Conservation (phyloP, 2,329 filamentous ascomycete genomes). For the Ophiocordyceps camponoti-floridani region DNA sequence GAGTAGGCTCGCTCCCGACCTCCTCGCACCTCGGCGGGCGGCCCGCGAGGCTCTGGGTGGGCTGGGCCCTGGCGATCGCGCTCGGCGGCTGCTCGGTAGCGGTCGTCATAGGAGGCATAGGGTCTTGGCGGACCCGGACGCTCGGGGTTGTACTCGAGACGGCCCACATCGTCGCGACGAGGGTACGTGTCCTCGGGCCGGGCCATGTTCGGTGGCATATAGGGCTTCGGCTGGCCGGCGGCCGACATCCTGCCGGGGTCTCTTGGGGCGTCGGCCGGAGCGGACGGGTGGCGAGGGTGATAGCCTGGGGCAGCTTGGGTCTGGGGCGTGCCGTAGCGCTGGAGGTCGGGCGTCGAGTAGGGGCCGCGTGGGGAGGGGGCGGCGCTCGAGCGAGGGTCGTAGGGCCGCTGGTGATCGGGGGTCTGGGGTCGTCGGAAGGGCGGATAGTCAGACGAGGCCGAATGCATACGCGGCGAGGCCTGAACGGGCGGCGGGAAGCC, state of each 20-base stretch:
- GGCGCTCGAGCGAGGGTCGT: slow-evolving; percentile 26
- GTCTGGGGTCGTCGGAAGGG: slow-evolving; percentile 52
- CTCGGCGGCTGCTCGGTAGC: slow-evolving; percentile 30
- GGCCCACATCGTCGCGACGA: slow-evolving; percentile 33
- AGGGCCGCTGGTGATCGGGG: slow-evolving; percentile 46
- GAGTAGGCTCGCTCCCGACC: slow-evolving; percentile 29
- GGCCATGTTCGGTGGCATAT: slow-evolving; percentile 30
- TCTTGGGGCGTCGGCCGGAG: slow-evolving; percentile 24
- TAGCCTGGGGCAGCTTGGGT: slow-evolving; percentile 16
- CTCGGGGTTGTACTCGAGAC: slow-evolving; percentile 37
- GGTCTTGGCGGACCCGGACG: slow-evolving; percentile 24
- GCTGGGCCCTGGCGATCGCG: too few relatives aligned
- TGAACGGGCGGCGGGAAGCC: too few relatives aligned
- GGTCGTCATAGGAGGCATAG: slow-evolving; percentile 29
- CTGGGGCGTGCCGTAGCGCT: slow-evolving; percentile 41
- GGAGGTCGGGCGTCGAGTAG: slow-evolving; percentile 39
- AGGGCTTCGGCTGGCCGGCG: slow-evolving; percentile 23
- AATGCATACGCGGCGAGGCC: slow-evolving; percentile 37
- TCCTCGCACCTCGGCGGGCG: too few relatives aligned
- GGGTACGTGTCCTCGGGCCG: slow-evolving; percentile 25
- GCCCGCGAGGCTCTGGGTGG: too few relatives aligned
- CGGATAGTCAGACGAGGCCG: slow-evolving; percentile 38
- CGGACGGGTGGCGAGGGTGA: slow-evolving; percentile 28
- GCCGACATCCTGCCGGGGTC: slow-evolving; percentile 19
- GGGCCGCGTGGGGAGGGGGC: slow-evolving; percentile 30